These are phyloP conservation scores for Aspergillus novoparasiticus DNA, from an alignment of 2,329 filamentous ascomycete genomes.

Conservation along the genomic window DNA sequence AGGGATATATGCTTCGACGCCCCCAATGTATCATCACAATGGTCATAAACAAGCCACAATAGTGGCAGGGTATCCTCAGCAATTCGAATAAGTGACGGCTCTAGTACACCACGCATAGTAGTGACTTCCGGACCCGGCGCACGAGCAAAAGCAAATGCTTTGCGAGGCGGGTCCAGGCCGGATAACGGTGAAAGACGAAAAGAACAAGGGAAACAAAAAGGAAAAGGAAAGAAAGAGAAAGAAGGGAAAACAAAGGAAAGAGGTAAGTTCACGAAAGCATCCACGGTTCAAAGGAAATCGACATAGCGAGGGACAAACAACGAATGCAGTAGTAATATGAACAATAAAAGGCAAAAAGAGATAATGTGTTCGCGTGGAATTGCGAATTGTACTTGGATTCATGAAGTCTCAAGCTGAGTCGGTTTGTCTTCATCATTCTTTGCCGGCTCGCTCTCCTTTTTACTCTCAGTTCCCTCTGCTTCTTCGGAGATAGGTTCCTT, in stretches of 20 bases:
- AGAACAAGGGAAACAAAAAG: background rate
- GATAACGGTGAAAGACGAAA: background rate
- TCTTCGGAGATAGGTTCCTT: background rate
- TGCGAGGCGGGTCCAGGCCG: background rate
- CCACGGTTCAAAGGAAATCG: slow-evolving; percentile 1
- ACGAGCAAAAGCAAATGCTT: background rate
- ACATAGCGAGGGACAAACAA: background rate
- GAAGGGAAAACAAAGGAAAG: background rate
- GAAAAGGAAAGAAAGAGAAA: background rate
- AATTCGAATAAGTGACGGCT: slow-evolving; percentile 19
- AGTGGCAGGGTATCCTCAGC: slow-evolving; percentile 27
- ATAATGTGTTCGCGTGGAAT: background rate
- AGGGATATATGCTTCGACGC: slow-evolving; percentile 4
- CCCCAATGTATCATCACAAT: slow-evolving; percentile 21
- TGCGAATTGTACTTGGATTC: background rate
- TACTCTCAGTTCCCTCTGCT: background rate
- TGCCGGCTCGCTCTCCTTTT: background rate
- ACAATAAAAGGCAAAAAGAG: background rate
- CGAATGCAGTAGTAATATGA: background rate
- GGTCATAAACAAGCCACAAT: slow-evolving; percentile 26
- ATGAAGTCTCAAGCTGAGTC: background rate
- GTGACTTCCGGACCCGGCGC: background rate
- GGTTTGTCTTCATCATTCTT: slow-evolving; percentile 4
- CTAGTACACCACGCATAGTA: background rate
- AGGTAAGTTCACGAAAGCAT: background rate